Conservation (phyloP, 208 protist genomes). For the Blastocrithidia nonstop region DNA sequence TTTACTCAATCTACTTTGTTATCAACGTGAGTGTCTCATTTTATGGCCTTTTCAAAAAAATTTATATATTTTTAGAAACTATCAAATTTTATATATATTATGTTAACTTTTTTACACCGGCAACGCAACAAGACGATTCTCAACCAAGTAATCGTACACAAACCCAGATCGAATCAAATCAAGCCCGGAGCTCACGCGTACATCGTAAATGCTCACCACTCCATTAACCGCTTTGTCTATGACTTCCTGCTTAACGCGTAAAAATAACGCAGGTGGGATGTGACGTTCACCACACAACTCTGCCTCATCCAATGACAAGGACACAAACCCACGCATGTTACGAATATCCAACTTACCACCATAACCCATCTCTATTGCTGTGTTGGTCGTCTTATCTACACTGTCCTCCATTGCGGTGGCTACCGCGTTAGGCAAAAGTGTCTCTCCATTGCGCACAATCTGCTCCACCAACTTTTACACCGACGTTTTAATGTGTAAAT, state of each 20-base stretch:
- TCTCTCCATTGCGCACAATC: constrained; percentile 6
- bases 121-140: constrained; percentile 33
- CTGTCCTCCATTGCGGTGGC: neutral
- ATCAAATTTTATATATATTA: too few species aligned
- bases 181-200: constrained; percentile 62
- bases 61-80: too few species aligned
- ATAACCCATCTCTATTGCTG: too few species aligned
- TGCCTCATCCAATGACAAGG: constrained; percentile 55
- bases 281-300: constrained; percentile 73
- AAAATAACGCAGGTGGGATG: constrained; percentile 71
- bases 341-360: constrained; percentile 71
- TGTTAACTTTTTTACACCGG: too few species aligned
- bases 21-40: too few species aligned
- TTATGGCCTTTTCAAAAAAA: too few species aligned
- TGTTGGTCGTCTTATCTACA: too few species aligned
- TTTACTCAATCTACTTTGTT: too few species aligned
- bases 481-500: constrained; percentile 43
- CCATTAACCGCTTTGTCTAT: constrained; percentile 46
- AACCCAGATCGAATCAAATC: constrained; percentile 57
- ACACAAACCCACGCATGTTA: constrained; percentile 69
- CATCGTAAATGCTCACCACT: constrained; percentile 70
- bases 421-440: neutral
- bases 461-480: constrained; percentile 46
- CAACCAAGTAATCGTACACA: constrained; percentile 62
- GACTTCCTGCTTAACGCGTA: constrained; percentile 77